Evolutionary conservation across 2,329 filamentous ascomycete species (phyloP), one percentile per base, ranked within the genome.

Genomic region (Botryotinia globosa): DNA sequence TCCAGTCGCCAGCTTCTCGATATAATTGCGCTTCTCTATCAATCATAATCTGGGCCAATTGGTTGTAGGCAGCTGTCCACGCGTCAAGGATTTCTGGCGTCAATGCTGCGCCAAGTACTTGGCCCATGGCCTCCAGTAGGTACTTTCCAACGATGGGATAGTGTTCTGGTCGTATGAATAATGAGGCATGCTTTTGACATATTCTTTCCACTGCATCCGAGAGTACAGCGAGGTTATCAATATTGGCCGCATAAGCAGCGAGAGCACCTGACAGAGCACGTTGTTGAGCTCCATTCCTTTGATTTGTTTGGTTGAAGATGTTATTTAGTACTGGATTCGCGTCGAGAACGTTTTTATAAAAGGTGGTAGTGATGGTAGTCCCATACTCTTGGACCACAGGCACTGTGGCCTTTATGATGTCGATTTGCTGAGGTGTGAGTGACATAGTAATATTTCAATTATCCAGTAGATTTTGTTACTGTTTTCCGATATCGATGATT

Each of bases 361-460:
- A 94, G 75, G 86, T 83, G 1, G 84, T 85, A n/a, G 91, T 94
- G 81, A 94, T 93, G 63, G 85, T 83, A 29, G 84, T 84, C 81
- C 92, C 92, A 80, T 94, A 88, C 74, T 89, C 84, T 75, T 89
- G 86, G 12, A 94, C 86, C 29, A 93, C 86, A 3, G 92, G 92
- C 56, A 90, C 91, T 2, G 92, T 95, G 54, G 92, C 85, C 82
- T 94, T 94, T 84, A 96, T 90, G 76, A 91, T 89, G 74, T 86
- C 83, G 75, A 91, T 85, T 83, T 95, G 92, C 54, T 86, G 83
- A 39, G 86, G 82, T 18, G 90, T 90, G 73, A 93, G 83, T 73
- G 87, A 79, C 84, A 72, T 72, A 3, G 12, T 67, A 62, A 79
- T 71, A 69, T 72, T 6, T n/a, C 20, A 18, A 29, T 69, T 54